Conservation (phyloP, 2,329 filamentous ascomycete genomes). For the Epichloe sibirici region DNA sequence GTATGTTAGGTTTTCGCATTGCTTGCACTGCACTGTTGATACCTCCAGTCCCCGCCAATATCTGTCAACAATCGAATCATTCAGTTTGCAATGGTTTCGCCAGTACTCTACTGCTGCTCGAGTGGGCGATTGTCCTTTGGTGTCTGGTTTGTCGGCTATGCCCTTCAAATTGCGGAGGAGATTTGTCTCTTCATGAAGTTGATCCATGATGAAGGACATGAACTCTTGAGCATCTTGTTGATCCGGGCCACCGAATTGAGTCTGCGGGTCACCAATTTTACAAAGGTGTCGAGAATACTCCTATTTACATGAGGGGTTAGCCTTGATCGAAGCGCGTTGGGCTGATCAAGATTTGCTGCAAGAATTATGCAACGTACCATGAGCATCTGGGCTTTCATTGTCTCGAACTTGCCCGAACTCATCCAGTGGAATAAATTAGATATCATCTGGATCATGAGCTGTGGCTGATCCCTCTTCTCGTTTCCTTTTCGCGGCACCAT, state of each 20-base stretch:
- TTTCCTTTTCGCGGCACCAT: constrained; percentile 49
- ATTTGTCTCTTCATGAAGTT: constrained; percentile 80
- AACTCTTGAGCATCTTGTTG: constrained; percentile 94
- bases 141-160: constrained; percentile 19
- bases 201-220: constrained; percentile 67
- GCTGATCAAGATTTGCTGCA: neutral
- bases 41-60: constrained; percentile 71
- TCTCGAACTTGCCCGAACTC: constrained; percentile 34
- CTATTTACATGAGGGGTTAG: constrained; percentile 18
- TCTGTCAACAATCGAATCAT: constrained; percentile 64
- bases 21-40: constrained; percentile 56
- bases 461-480: constrained; percentile 38
- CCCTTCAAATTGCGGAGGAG: constrained; percentile 30
- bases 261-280: constrained; percentile 15
- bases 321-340: neutral
- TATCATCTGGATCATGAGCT: constrained; percentile 48
- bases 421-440: constrained; percentile 48
- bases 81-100: constrained; percentile 55
- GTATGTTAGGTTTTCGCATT: constrained; percentile 37
- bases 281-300: constrained; percentile 39
- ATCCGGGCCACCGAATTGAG: constrained; percentile 53
- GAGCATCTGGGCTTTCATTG: constrained; percentile 42
- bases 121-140: constrained; percentile 21
- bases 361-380: constrained; percentile 34
- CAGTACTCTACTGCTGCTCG: constrained; percentile 63